A percentile compares a stretch with the other conserved stretches of the same genome.
These are phyloP conservation scores for Colletotrichum chlorophyti DNA, from an alignment of 2,329 filamentous ascomycete genomes.

Conservation along the genomic window DNA sequence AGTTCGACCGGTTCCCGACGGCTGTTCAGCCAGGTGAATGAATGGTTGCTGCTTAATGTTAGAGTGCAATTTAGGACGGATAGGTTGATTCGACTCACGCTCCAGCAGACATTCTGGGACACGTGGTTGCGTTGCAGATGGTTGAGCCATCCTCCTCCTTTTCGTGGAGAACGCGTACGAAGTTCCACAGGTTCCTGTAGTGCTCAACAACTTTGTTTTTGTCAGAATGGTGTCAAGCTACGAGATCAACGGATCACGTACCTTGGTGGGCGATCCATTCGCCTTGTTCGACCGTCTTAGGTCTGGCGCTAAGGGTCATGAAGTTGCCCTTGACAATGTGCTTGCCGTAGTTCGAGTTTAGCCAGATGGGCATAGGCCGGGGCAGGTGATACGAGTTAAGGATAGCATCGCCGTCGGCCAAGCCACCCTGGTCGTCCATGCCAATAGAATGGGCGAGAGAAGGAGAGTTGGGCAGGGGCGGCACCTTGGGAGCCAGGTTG, in stretches of 20 bases:
- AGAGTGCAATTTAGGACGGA: background rate
- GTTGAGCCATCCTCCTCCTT: conserved; percentile 78
- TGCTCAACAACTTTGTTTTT: conserved; percentile 80
- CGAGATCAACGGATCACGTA: conserved; percentile 49
- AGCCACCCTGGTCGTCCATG: conserved; percentile 66
- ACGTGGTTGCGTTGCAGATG: conserved; percentile 84
- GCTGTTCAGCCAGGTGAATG: conserved; percentile 95
- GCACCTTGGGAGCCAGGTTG: conserved; percentile 63
- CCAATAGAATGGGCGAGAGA: conserved; percentile 72
- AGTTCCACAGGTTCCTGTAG: conserved; percentile 86
- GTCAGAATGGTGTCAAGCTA: background rate
- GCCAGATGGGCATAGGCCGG: conserved; percentile 73
- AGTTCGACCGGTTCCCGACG: conserved; percentile 89
- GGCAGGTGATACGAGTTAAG: conserved; percentile 69
- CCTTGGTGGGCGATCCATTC: conserved; percentile 97
- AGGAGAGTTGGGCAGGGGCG: conserved; percentile 68
- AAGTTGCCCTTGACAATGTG: conserved; percentile 98
- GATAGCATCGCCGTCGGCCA: conserved; percentile 58
- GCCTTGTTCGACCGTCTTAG: conserved; percentile 90
- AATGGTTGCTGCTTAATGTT: conserved; percentile 70
- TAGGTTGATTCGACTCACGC: conserved; percentile 66
- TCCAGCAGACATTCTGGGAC: conserved; percentile 93
- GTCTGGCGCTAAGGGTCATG: conserved; percentile 91
- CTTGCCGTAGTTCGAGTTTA: conserved; percentile 76
- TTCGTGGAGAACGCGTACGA: conserved; percentile 87